Base-by-base conservation (phyloP, 177 flowering plant species). In the Vitis hybrid region DNA sequence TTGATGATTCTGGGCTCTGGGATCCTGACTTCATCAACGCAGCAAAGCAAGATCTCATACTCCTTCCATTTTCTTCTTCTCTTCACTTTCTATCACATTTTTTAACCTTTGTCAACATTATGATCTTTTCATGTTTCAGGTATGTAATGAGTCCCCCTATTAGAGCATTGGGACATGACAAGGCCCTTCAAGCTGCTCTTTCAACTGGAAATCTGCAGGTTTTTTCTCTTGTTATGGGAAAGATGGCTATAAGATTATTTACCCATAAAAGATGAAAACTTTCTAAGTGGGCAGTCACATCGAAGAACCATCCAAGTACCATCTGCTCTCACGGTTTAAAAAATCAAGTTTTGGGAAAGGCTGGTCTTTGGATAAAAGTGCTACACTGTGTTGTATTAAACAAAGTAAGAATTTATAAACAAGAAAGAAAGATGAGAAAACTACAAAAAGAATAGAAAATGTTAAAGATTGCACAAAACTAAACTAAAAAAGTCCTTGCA, bases 111-210 rank as follows among this genome's bases (percentile, higher is more conserved):
- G 48, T 1, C 48, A 30, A 6, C 2, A 13, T 15, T 68, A 40
- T 73, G 62, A 63, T 40, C 12, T 66, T 65, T 60, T 51, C 56
- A 54, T 76, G 56, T 80, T 75, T 71, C 81, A 95, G 99, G 88
- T 95, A 80, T 87, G 98, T 93, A 49, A 88, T 95, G 97, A 95
- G 99, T 70, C 99, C 98, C 51, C 99, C 99, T 52, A 90, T 95
- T 40, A 86, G 99, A 75, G 82, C 83, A 84, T 52, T 86, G 12
- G 99, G 98, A 72, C 99, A 95, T 80, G 83, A 74, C 71, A 89
- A 84, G 75, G 94, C 92, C 56, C 94, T 95, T 72, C 93, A 89
- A 79, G 93, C 85, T 73, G 98, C 98, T 64, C 88, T 95, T 68
- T 85, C 99, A 69, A 75, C 82, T 5, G 98, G 98, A 71, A 74